Conservation (phyloP, 2,329 filamentous ascomycete species). For the Coniochaeta sp. region DNA sequence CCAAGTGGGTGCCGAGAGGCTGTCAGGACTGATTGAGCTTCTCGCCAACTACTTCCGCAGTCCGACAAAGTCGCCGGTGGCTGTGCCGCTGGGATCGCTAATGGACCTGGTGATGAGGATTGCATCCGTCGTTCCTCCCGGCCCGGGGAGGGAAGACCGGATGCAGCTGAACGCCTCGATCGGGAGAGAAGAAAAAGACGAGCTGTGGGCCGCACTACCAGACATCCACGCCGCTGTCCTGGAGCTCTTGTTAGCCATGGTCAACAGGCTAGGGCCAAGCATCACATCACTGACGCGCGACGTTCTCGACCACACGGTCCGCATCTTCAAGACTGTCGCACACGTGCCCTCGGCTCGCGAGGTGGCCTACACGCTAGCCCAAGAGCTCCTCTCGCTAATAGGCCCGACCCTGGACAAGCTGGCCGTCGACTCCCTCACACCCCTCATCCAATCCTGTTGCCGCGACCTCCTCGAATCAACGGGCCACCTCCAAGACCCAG, state of each 20-base stretch:
- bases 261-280: conserved; percentile 49
- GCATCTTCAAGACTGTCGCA: conserved; percentile 58
- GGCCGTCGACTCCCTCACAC: conserved; percentile 54
- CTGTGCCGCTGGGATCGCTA: conserved; percentile 59
- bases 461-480: conserved; percentile 58
- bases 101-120: conserved; percentile 65
- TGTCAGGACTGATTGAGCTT: conserved; percentile 58
- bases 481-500: conserved; percentile 36
- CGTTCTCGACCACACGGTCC: conserved; percentile 63
- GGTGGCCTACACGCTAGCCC: conserved; percentile 52
- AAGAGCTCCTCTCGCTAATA: conserved; percentile 49
- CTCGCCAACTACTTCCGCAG: conserved; percentile 56
- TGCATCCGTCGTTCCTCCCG: conserved; percentile 55
- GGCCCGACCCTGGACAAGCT: conserved; percentile 62
- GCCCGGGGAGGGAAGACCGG: conserved; percentile 35
- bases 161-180: conserved; percentile 66
- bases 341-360: conserved; percentile 47
- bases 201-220: conserved; percentile 67
- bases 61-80: conserved; percentile 58
- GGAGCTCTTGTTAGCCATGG: conserved; percentile 49
- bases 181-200: conserved; percentile 72
- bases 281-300: conserved; percentile 54
- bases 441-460: conserved; percentile 62
- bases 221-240: conserved; percentile 68
- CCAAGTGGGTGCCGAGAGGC: conserved; percentile 62